phyloP scores from a whole-genome alignment of 2,329 filamentous ascomycete species.

The Phoma sp. region DNA sequence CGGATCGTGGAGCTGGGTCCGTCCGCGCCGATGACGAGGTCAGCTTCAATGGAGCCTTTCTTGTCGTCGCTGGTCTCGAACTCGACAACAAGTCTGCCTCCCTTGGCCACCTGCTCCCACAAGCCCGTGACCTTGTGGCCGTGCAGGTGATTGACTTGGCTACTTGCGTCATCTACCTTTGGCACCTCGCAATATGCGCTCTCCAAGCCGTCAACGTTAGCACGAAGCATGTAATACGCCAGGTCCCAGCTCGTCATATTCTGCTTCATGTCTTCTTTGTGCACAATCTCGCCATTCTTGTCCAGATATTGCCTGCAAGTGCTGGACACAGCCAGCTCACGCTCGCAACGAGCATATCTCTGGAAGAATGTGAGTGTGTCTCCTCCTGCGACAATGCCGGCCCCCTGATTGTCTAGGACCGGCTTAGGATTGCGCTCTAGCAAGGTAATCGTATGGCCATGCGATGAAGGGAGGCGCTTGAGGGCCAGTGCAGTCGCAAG shows the following conservation, averaged over 20 bases:
- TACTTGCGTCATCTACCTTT: conserved; percentile 12
- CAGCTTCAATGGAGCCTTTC: conserved; percentile 30
- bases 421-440: conserved; percentile 42
- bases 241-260: conserved; percentile 49
- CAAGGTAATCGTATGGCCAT: conserved; percentile 36
- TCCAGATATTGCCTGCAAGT: conserved; percentile 38
- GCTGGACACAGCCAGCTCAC: conserved; percentile 35
- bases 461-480: conserved; percentile 32
- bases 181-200: conserved; percentile 38
- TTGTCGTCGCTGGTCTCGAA: conserved; percentile 26
- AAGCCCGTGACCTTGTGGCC: conserved; percentile 35
- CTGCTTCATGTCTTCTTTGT: conserved; percentile 39
- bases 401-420: conserved; percentile 43
- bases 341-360: conserved; percentile 33
- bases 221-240: conserved; percentile 42
- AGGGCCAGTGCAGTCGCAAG: conserved; percentile 39
- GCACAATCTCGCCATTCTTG: conserved; percentile 37
- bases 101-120: conserved; percentile 25
- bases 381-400: conserved; percentile 44
- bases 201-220: conserved; percentile 41
- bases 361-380: conserved; percentile 41
- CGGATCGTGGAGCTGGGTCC: conserved; percentile 43
- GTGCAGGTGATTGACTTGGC: conserved; percentile 31
- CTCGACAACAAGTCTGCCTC: conserved; percentile 25
- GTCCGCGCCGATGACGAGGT: conserved; percentile 42